These are phyloP conservation scores for Camellia sinensis DNA, from an alignment of 148 eudicot species.

Conservation along the genomic window DNA sequence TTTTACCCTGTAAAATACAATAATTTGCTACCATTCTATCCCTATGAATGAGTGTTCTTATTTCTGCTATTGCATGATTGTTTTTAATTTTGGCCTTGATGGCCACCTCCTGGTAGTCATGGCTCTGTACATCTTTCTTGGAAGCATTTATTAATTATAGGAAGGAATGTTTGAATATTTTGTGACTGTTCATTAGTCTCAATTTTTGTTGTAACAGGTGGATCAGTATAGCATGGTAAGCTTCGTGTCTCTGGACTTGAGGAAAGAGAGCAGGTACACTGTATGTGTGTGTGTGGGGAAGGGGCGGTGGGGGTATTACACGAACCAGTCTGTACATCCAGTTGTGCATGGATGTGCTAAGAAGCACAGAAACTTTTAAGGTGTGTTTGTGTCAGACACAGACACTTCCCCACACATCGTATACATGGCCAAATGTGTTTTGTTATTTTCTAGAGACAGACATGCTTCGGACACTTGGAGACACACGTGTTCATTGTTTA, in stretches of 20 bases:
- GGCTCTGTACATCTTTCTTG: constrained; percentile 1
- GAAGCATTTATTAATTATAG: neutral
- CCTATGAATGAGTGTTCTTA: neutral
- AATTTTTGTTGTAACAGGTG: constrained; percentile 34
- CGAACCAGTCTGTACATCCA: neutral
- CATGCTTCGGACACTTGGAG: no score
- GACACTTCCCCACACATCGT: no score
- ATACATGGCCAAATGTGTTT: no score
- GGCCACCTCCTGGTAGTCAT: neutral
- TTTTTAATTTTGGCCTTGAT: neutral
- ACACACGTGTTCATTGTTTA: no score
- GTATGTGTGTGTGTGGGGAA: neutral
- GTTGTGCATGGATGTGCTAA: neutral
- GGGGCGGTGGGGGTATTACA: no score
- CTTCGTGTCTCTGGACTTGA: constrained; percentile 84
- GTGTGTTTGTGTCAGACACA: no score
- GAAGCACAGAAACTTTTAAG: no score
- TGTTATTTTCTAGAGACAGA: neutral
- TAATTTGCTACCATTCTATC: neutral
- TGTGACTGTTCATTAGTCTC: neutral
- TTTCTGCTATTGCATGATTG: neutral
- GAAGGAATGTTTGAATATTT: neutral
- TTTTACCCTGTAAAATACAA: constrained; percentile 1
- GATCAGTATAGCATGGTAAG: constrained; percentile 93
- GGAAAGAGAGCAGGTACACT: constrained; percentile 62